phyloP scores from a whole-genome alignment of 345 rosid species.

The Eucalyptus tenuipes region DNA sequence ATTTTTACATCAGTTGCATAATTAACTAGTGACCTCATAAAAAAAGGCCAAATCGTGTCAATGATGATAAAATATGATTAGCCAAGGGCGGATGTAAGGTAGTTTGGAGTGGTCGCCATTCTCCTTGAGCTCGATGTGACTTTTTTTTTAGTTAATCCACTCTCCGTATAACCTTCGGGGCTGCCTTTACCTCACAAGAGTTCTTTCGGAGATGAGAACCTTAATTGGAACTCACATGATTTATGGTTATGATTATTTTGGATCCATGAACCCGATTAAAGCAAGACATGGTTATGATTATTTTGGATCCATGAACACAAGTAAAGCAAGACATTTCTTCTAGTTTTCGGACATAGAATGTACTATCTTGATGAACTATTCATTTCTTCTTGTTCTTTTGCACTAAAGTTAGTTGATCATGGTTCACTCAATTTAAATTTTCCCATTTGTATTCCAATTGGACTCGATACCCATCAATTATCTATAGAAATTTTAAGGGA shows the following conservation, averaged over 20 bases:
- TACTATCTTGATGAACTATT: neutral
- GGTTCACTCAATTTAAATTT: neutral
- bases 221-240: too few relatives aligned
- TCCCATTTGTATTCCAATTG: neutral
- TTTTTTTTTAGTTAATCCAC: too few relatives aligned
- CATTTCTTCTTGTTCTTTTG: neutral
- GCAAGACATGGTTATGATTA: too few relatives aligned
- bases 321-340: neutral
- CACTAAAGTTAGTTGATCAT: too few relatives aligned
- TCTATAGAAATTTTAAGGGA: too few relatives aligned
- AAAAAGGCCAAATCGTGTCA: neutral
- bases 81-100: neutral
- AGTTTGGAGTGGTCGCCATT: neutral
- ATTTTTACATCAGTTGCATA: neutral
- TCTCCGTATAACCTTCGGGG: accelerated
- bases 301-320: too few relatives aligned
- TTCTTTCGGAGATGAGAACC: too few relatives aligned
- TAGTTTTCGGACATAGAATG: neutral
- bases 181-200: too few relatives aligned
- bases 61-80: neutral
- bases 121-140: neutral
- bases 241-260: neutral
- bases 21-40: neutral
- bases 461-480: neutral
- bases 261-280: too few relatives aligned